These are phyloP conservation scores for Dictyostelium firmibasis DNA, from an alignment of 78 protist genomes.

Conservation along the genomic window DNA sequence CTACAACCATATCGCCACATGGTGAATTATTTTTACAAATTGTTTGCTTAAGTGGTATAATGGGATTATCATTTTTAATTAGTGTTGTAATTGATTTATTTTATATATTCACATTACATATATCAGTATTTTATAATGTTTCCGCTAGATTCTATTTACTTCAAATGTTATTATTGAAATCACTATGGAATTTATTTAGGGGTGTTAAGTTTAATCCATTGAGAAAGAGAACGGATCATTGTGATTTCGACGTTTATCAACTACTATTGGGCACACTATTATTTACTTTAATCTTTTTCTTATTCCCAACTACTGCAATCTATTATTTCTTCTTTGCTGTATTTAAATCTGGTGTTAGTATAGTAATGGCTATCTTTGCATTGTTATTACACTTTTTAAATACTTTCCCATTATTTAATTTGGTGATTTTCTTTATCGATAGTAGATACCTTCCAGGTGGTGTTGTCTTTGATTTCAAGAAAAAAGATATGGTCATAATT, in stretches of 20 bases:
- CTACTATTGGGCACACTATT: constrained; percentile 83
- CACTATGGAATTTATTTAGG: constrained; percentile 82
- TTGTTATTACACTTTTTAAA: constrained; percentile 48
- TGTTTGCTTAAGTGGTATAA: constrained; percentile 60
- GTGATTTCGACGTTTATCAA: constrained; percentile 79
- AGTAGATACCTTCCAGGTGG: constrained; percentile 55
- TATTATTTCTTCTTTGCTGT: constrained; percentile 76
- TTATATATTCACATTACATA: constrained; percentile 74
- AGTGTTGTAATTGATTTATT: constrained; percentile 69
- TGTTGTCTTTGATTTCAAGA: constrained; percentile 22
- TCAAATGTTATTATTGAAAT: constrained; percentile 47
- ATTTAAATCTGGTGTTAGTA: constrained; percentile 8
- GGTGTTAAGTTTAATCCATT: constrained; percentile 80
- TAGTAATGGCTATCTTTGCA: constrained; percentile 30
- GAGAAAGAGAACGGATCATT: constrained; percentile 77
- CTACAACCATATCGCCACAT: constrained; percentile 50
- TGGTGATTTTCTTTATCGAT: constrained; percentile 28
- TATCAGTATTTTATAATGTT: constrained; percentile 65
- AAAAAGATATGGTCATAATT: not conserved
- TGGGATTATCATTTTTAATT: constrained; percentile 68
- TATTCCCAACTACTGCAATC: constrained; percentile 80
- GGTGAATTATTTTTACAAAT: constrained; percentile 24
- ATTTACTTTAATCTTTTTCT: constrained; percentile 78
- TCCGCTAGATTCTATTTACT: constrained; percentile 70
- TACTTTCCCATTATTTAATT: constrained; percentile 63